phyloP scores from a whole-genome alignment of 371 early-diverging fungal species.

The Mucor circinelloides region DNA sequence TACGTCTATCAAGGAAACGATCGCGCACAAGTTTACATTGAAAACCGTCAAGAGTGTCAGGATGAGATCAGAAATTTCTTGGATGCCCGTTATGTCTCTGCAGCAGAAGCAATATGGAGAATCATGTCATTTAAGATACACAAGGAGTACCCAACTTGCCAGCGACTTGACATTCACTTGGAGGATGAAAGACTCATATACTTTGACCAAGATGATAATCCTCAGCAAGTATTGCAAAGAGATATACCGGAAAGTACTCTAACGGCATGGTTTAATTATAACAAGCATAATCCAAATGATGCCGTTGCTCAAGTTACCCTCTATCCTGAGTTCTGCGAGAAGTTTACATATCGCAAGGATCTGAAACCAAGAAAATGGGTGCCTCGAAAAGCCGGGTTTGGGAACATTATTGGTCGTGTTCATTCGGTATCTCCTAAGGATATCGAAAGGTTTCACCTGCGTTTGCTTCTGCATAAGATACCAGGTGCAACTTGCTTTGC shows the following conservation, averaged over 20 bases:
- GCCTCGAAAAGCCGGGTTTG: not conserved
- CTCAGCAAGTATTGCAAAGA: not conserved
- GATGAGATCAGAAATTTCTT: slow-evolving; percentile 24
- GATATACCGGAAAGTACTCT: slow-evolving; percentile 8
- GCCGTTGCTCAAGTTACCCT: not conserved
- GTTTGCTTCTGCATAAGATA: slow-evolving; percentile 16
- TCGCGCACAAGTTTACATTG: not conserved
- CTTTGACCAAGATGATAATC: slow-evolving; percentile 7
- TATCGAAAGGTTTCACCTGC: slow-evolving; percentile 21
- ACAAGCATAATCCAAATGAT: not conserved
- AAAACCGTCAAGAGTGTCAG: no score
- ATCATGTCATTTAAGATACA: slow-evolving; percentile 28
- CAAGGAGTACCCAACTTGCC: slow-evolving; percentile 16
- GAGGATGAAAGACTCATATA: slow-evolving; percentile 14
- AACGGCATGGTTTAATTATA: slow-evolving; percentile 26
- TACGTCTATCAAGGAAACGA: slow-evolving; percentile 38
- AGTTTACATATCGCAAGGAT: not conserved
- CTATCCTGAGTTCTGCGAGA: slow-evolving; percentile 3
- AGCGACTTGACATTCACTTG: slow-evolving; percentile 28
- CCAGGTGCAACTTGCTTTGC: slow-evolving; percentile 18
- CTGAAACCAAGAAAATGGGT: not conserved
- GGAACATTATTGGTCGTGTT: slow-evolving; percentile 22
- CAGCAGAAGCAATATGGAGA: slow-evolving; percentile 31
- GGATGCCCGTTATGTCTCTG: slow-evolving; percentile 28
- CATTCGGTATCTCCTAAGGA: slow-evolving; percentile 23